phyloP scores from a whole-genome alignment of 176 grass and related monocot species.

The Rhynchospora breviuscula region DNA sequence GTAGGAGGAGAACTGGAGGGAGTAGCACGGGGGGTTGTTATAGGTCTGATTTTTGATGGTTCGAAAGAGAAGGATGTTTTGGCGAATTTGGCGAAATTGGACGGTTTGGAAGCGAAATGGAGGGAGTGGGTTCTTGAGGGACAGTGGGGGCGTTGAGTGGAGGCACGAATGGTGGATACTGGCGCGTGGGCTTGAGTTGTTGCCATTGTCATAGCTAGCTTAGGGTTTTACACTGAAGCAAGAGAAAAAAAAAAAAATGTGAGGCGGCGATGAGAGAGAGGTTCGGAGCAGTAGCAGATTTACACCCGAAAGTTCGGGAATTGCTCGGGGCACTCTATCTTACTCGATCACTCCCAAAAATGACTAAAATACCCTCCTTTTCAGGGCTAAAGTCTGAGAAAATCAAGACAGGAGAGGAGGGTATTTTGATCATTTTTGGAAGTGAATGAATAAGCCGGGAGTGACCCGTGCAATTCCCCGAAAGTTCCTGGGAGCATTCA shows the following conservation, averaged over 20 bases:
- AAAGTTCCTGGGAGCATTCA: too few species aligned
- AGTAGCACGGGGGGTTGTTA: neutral
- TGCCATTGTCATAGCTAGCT: neutral
- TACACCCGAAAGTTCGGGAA: too few species aligned
- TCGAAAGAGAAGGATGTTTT: slow-evolving; percentile 3
- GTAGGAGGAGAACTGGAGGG: slow-evolving; percentile 22
- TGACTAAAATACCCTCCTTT: too few species aligned
- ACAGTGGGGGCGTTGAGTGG: neutral
- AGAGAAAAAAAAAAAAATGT: neutral
- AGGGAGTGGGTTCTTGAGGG: neutral
- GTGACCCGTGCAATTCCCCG: too few species aligned
- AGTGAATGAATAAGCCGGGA: too few species aligned
- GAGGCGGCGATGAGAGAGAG: too few species aligned
- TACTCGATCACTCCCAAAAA: too few species aligned
- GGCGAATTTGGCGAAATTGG: neutral
- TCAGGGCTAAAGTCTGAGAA: too few species aligned
- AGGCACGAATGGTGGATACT: neutral
- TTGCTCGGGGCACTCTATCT: too few species aligned
- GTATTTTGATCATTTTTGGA: too few species aligned
- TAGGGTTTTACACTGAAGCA: neutral
- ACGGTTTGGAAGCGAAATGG: neutral
- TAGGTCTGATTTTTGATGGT: slow-evolving; percentile 13
- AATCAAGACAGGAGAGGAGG: too few species aligned
- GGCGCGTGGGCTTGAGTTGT: neutral
- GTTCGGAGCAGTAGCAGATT: too few species aligned